phyloP scores from a whole-genome alignment of 106 monocot genomes.

The Allium fistulosum region DNA sequence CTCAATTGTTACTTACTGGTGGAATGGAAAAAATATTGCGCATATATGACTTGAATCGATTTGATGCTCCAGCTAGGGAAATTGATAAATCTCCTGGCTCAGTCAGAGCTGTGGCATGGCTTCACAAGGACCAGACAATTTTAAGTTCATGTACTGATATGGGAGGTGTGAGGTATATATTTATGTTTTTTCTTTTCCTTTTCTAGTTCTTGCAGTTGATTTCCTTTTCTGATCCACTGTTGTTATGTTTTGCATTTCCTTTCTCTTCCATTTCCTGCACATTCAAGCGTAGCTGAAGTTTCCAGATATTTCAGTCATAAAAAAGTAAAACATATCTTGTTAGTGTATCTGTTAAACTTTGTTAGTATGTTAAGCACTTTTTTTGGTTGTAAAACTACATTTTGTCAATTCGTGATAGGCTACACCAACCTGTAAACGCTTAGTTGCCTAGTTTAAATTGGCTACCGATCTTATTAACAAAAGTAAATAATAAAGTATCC shows the following conservation, averaged over 20 bases:
- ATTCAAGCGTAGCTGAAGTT: too few species aligned
- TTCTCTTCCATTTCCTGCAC: not conserved
- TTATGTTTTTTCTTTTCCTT: not conserved
- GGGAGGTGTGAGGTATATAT: conserved; percentile 69
- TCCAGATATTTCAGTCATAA: too few species aligned
- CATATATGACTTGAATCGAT: conserved; percentile 79
- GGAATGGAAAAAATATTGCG: conserved; percentile 88
- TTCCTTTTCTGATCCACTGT: not conserved
- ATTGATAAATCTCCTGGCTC: conserved; percentile 85
- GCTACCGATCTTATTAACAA: too few species aligned
- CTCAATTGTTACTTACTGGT: conserved; percentile 68
- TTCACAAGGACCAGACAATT: conserved; percentile 87
- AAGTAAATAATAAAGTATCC: too few species aligned
- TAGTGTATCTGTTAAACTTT: too few species aligned
- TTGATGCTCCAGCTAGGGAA: conserved; percentile 77
- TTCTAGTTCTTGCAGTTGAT: not conserved
- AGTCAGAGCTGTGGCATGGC: conserved; percentile 80
- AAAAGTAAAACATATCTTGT: too few species aligned
- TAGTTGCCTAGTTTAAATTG: too few species aligned
- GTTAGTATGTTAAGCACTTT: too few species aligned
- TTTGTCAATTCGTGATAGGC: too few species aligned
- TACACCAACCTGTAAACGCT: too few species aligned
- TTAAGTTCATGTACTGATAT: conserved; percentile 88
- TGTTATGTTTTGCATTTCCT: not conserved
- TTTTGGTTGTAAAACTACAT: too few species aligned